phyloP scores from a whole-genome alignment of 2,329 filamentous ascomycete genomes.

The Phaeoacremonium minimum region DNA sequence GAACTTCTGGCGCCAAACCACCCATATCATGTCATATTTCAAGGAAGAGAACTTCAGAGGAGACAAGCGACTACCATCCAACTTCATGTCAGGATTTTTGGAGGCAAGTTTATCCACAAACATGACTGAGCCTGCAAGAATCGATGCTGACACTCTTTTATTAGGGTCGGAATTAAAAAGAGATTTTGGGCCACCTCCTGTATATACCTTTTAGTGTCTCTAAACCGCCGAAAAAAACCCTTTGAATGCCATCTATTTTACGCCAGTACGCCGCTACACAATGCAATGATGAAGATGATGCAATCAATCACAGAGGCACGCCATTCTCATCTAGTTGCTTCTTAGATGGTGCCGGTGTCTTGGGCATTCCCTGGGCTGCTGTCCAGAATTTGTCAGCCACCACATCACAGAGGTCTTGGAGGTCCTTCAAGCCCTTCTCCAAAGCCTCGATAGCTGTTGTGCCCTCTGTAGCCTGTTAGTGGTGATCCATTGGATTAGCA shows the following conservation, averaged over 20 bases:
- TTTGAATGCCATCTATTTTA: slow-evolving; percentile 1
- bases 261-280: slow-evolving; percentile 10
- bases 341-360: slow-evolving; percentile 9
- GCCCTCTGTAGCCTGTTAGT: slow-evolving; percentile 49
- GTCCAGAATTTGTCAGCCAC: slow-evolving; percentile 84
- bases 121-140: not conserved
- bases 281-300: not conserved
- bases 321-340: slow-evolving; percentile 6
- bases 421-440: slow-evolving; percentile 82
- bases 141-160: slow-evolving; percentile 12
- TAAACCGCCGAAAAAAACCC: no score
- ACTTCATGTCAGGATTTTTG: slow-evolving; percentile 91
- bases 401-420: slow-evolving; percentile 90
- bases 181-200: slow-evolving; percentile 18
- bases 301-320: not conserved
- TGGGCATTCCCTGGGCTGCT: slow-evolving; percentile 57
- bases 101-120: slow-evolving; percentile 83
- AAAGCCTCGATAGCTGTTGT: slow-evolving; percentile 80
- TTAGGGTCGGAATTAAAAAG: slow-evolving; percentile 52
- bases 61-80: slow-evolving; percentile 74
- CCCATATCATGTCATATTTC: slow-evolving; percentile 97
- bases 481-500: not conserved
- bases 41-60: slow-evolving; percentile 75
- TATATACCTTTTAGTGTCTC: slow-evolving; percentile 29
- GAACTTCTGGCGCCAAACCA: slow-evolving; percentile 98